These are phyloP conservation scores for Psilocybe azurescens DNA, from an alignment of 768 basidiomycete genomes.

Conservation along the genomic window DNA sequence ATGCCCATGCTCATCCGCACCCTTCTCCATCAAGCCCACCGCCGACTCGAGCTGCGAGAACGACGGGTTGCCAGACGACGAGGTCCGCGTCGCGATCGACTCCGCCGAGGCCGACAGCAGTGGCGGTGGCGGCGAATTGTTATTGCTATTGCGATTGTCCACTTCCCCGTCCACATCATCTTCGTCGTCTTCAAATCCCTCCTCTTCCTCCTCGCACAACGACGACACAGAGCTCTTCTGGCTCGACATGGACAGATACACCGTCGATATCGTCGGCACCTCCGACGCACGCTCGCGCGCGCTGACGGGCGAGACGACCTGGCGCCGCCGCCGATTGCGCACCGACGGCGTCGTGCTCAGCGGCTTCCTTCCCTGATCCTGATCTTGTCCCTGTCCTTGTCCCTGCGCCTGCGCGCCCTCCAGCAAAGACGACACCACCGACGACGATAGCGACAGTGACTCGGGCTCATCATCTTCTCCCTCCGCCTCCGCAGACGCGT, in stretches of 20 bases:
- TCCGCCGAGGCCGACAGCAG: conserved; percentile 64
- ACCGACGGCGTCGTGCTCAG: not conserved
- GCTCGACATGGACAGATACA: not conserved
- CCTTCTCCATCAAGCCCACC: conserved; percentile 21
- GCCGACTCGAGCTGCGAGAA: conserved; percentile 36
- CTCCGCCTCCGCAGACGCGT: conserved; percentile 38
- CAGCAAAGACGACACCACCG: conserved; percentile 19
- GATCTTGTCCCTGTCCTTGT: not conserved
- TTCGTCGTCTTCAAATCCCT: not conserved
- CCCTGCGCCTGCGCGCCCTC: conserved; percentile 15
- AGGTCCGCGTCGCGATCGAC: conserved; percentile 58
- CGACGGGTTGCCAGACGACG: conserved; percentile 49
- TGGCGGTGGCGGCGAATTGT: conserved; percentile 39
- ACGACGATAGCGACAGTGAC: conserved; percentile 1
- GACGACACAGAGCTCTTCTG: conserved; percentile 30
- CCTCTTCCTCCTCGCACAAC: conserved; percentile 11
- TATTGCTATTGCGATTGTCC: conserved; percentile 21
- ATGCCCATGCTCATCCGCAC: not conserved
- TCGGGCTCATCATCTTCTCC: not conserved
- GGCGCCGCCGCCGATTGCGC: not conserved
- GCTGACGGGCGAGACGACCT: not conserved
- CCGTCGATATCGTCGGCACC: conserved; percentile 33
- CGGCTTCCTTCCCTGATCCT: not conserved
- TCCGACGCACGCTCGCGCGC: conserved; percentile 24
- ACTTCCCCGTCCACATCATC: not conserved